Percentiles rank a stretch among this genome's conserved stretches.
These are phyloP conservation scores for Amanita phalloides DNA, from an alignment of 768 basidiomycete species.

Conservation along the genomic window DNA sequence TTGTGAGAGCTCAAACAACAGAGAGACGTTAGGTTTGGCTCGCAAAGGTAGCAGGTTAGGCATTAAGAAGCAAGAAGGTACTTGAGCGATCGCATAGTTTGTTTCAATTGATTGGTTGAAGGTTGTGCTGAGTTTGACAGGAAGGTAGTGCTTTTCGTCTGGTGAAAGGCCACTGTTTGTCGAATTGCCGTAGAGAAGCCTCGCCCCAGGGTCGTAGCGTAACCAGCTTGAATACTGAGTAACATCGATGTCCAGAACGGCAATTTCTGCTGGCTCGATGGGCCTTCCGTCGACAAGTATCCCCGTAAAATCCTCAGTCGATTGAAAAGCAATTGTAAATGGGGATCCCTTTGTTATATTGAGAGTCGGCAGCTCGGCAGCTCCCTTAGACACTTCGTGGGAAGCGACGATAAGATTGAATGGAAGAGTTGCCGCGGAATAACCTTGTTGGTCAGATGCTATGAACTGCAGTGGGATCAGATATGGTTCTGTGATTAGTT, in stretches of 20 bases:
- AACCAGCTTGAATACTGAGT: constrained; percentile 47
- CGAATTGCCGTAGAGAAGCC: constrained; percentile 45
- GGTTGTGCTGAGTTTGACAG: constrained; percentile 46
- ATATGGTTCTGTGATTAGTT: constrained; percentile 25
- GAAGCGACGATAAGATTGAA: constrained; percentile 61
- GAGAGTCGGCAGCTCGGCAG: constrained; percentile 43
- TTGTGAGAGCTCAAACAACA: constrained; percentile 42
- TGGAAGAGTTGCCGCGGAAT: constrained; percentile 42
- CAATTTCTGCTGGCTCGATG: constrained; percentile 50
- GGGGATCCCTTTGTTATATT: constrained; percentile 54
- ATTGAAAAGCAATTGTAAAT: constrained; percentile 41
- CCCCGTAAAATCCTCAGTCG: constrained; percentile 49
- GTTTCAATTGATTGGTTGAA: constrained; percentile 63
- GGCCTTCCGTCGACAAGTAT: constrained; percentile 51
- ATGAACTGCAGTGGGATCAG: constrained; percentile 45
- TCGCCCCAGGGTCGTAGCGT: constrained; percentile 41
- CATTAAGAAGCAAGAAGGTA: constrained; percentile 62
- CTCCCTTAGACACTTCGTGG: constrained; percentile 51
- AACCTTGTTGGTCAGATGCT: constrained; percentile 68
- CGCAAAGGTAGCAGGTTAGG: constrained; percentile 46
- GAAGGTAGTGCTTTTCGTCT: constrained; percentile 21
- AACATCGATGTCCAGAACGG: constrained; percentile 46
- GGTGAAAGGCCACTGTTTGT: neutral
- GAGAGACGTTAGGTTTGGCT: constrained; percentile 34
- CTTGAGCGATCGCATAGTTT: constrained; percentile 52